A percentile compares a stretch with the other conserved stretches of the same genome.
These are phyloP conservation scores for Candida multigemmis DNA, from an alignment of 805 yeast genomes.

Conservation along the genomic window DNA sequence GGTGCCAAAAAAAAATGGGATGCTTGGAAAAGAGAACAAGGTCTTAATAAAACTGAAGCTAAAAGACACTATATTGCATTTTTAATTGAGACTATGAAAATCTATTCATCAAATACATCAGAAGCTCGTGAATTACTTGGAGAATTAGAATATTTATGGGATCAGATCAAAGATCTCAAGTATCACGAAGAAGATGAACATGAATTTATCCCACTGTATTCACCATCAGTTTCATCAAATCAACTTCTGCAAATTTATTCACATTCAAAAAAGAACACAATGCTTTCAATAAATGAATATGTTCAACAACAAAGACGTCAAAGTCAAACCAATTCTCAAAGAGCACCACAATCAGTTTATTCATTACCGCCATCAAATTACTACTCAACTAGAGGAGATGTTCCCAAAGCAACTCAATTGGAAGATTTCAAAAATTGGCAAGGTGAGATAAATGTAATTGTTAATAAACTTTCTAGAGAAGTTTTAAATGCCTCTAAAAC, in stretches of 20 bases:
- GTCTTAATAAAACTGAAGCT: constrained; percentile 61
- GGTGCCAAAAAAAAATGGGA: constrained; percentile 72
- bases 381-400: constrained; percentile 4
- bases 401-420: constrained; percentile 4
- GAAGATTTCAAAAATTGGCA: constrained; percentile 47
- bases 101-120: constrained; percentile 57
- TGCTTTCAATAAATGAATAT: constrained; percentile 25
- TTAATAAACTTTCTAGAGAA: constrained; percentile 38
- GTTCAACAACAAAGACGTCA: constrained; percentile 23
- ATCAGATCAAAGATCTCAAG: constrained; percentile 49
- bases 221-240: constrained; percentile 24
- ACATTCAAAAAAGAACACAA: constrained; percentile 31
- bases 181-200: constrained; percentile 16
- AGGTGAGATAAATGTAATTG: constrained; percentile 39
- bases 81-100: constrained; percentile 63
- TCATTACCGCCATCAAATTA: constrained; percentile 6
- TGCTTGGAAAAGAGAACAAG: constrained; percentile 75
- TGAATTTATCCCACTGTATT: constrained; percentile 18
- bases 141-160: constrained; percentile 70
- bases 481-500: constrained; percentile 7
- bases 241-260: constrained; percentile 33
- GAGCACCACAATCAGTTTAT: constrained; percentile 4
- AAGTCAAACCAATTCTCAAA: constrained; percentile 1
- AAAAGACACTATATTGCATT: constrained; percentile 60
- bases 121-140: constrained; percentile 57